phyloP scores from a whole-genome alignment of 2,329 filamentous ascomycete genomes.

The Xylaria multiplex region DNA sequence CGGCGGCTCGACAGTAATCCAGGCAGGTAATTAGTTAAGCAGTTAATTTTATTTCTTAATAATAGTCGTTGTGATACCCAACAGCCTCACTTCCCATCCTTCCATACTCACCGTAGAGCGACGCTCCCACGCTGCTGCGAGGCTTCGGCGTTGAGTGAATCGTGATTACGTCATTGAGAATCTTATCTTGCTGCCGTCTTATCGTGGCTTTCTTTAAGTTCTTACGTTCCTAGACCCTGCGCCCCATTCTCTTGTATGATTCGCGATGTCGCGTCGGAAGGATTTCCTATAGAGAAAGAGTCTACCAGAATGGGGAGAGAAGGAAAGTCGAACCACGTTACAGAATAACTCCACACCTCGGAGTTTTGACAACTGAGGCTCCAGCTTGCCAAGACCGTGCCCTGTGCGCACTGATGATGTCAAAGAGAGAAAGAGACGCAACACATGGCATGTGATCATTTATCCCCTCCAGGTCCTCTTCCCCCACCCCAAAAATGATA shows the following conservation, averaged over 20 bases:
- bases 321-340: neutral
- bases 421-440: too few species aligned
- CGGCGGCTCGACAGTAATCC: constrained; percentile 57
- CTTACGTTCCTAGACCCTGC: neutral
- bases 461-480: neutral
- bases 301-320: neutral
- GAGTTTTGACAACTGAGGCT: too few species aligned
- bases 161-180: neutral
- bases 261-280: neutral
- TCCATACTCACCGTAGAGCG: neutral
- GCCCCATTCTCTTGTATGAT: neutral
- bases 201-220: neutral
- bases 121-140: neutral
- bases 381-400: too few species aligned
- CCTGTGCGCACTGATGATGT: too few species aligned
- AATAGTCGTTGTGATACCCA: constrained; percentile 12
- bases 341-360: constrained; percentile 2
- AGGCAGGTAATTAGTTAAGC: neutral
- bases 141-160: neutral
- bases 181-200: neutral
- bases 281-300: neutral
- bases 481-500: neutral
- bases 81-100: neutral
- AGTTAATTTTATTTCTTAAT: constrained; percentile 8
- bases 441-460: constrained; percentile 1